phyloP scores from a whole-genome alignment of 345 rosid genomes.

The Brassica rapa region DNA sequence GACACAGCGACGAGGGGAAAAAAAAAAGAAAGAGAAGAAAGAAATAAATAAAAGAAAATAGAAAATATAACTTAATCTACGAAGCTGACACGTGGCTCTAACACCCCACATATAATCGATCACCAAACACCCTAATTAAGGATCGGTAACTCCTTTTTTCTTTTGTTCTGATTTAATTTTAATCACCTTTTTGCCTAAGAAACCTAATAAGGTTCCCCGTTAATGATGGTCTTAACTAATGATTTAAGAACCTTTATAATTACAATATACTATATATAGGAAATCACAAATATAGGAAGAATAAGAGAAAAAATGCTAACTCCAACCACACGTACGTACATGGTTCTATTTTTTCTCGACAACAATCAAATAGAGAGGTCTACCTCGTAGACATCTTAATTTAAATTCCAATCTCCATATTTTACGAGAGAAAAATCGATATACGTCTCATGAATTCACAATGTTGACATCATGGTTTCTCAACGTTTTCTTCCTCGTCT shows the following conservation, averaged over 20 bases:
- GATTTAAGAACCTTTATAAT: background rate
- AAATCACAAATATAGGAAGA: slow-evolving; percentile 18
- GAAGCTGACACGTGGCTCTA: too few relatives aligned
- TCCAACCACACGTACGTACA: slow-evolving; percentile 25
- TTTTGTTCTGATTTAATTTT: too few relatives aligned
- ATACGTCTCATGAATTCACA: slow-evolving; percentile 6
- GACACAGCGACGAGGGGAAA: too few relatives aligned
- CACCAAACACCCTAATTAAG: too few relatives aligned
- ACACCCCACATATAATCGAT: too few relatives aligned
- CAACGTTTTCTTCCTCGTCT: background rate
- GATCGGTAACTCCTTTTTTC: too few relatives aligned
- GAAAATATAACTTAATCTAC: too few relatives aligned
- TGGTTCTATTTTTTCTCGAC: slow-evolving; percentile 20
- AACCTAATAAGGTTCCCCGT: too few relatives aligned
- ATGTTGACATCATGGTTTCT: slow-evolving; percentile 28
- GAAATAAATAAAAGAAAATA: too few relatives aligned
- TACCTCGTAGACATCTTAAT: slow-evolving; percentile 13
- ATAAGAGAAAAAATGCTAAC: background rate
- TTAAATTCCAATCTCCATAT: background rate
- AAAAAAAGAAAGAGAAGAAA: too few relatives aligned
- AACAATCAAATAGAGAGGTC: slow-evolving; percentile 14
- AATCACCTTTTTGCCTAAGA: too few relatives aligned
- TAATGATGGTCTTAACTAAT: background rate
- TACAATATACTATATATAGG: slow-evolving; percentile 4
- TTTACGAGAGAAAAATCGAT: slow-evolving; percentile 11